Evolutionary conservation across 2,329 filamentous ascomycete species (phyloP), one percentile per base, ranked within the genome.

Genomic region (Neocatenulostroma microsporum): DNA sequence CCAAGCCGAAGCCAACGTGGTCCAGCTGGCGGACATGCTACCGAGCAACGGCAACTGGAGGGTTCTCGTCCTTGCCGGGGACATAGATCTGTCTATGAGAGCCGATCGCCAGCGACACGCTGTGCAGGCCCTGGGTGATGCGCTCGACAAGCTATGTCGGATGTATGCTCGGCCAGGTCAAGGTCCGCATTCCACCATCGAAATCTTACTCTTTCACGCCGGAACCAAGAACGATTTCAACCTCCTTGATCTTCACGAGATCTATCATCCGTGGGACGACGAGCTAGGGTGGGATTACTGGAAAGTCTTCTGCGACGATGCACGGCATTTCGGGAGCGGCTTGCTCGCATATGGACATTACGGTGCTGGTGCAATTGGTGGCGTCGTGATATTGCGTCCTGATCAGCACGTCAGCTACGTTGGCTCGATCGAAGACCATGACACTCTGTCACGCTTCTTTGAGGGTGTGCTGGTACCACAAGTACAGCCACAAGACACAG

Each of bases 31-130:
- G 10, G 31, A 47, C 7, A 20, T 41, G 11, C 39, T 49, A n/a
- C 40, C 41, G 3, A 38, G 30, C 9, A 42, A 47, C 21, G 47
- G 46, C 3, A 21, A 20, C n/a, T 50, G 47, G 47, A 34, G 46
- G 19, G 21, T 50, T 9, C 29, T 48, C 21, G 35, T 47, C 20
- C 48, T 50, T 26, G 37, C 39, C 9, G 45, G 45, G 2, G 32
- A 43, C 23, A 13, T n/a, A n/a, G n/a, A n/a, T n/a, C n/a, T n/a
- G n/a, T n/a, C n/a, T n/a, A n/a, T 45, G 8, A 11, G 8, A 7
- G 17, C 10, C 8, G 13, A 14, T 7, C 19, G 12, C 6, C 27
- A 34, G 17, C 21, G n/a, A 5, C 12, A 37, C 11, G 20, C 13
- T 10, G 12, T 32, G 13, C 27, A 37, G 18, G 15, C 8, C 17